Base-by-base conservation (phyloP, 768 basidiomycete species). In the Suillus weaverae region DNA sequence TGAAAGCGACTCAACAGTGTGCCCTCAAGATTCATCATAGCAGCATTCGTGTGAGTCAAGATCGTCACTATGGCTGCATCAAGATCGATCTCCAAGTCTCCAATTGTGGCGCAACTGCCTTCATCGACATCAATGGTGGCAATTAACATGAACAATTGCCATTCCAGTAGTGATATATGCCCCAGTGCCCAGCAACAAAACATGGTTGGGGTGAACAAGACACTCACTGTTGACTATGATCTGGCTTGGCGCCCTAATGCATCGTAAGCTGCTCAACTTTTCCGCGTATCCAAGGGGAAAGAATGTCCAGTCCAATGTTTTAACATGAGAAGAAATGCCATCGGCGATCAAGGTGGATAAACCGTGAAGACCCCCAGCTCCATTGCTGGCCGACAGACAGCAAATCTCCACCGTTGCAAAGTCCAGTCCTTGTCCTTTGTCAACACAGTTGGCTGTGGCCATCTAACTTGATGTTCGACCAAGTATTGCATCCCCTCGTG, bases 1-100 rank as follows among this genome's bases (percentile, higher is more conserved):
- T 54, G 44, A 41, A 46, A 26, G 46, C 39, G 32, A 63, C 65
- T 66, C 61, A 63, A 53, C 62, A 30, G 62, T 66, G 62, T 66
- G 64, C 62, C 36, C 61, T n/a, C 56, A 48, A 63, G 54, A 38
- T n/a, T 36, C 60, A 62, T 43, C n/a, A 36, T 39, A 66, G 51
- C 48, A 43, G 33, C 44, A 36, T 50, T 32, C 33, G 55, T 62
- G 65, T 66, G 65, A 66, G 35, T 32, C 36, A 62, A 60, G 43
- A 53, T n/a, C 7, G 13, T 63, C 33, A 35, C 55, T 61, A 36
- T 38, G 36, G 30, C 46, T 26, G 46, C 36, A 64, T 26, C 38
- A 32, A 20, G 63, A 44, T n/a, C 39, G n/a, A 20, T 20, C 32
- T 32, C 53, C 33, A 35, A 35, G 16, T 54, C 10, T 11, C 33